Evolutionary conservation across 257 asterid species (phyloP).

Genomic region (Verbascum thapsus): DNA sequence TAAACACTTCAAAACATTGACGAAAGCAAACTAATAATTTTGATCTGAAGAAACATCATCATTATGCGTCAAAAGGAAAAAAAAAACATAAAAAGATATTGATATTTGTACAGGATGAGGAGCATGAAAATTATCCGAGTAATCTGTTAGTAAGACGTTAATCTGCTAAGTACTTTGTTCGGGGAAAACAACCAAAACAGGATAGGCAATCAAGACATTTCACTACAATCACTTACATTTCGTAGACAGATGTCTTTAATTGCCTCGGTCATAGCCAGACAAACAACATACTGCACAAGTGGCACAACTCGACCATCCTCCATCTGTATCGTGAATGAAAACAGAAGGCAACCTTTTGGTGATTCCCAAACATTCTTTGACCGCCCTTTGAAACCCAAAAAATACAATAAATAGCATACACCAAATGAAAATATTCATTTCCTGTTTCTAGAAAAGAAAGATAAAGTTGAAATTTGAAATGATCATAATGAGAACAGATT

Average conservation of each 20-base stretch:
- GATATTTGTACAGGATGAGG: constrained; percentile 2
- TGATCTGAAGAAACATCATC: constrained; percentile 1
- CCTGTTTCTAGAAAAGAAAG: too few species aligned
- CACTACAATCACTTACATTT: constrained; percentile 50
- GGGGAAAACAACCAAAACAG: constrained; percentile 6
- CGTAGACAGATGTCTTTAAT: constrained; percentile 67
- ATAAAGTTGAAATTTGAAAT: neutral
- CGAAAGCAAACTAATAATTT: neutral
- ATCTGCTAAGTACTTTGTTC: constrained; percentile 7
- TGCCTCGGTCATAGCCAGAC: constrained; percentile 90
- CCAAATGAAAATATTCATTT: neutral
- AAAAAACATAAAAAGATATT: neutral
- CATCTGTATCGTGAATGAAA: constrained; percentile 89
- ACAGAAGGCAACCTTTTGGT: constrained; percentile 92
- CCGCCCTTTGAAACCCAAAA: constrained; percentile 58
- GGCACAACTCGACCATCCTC: constrained; percentile 93
- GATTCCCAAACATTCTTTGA: constrained; percentile 90
- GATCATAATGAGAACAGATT: constrained; percentile 13
- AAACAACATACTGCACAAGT: constrained; percentile 79
- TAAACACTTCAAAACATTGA: constrained; percentile 1
- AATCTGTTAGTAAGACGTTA: neutral
- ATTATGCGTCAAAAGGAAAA: neutral
- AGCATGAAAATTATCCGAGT: neutral
- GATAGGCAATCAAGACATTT: constrained; percentile 4
- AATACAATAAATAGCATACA: constrained; percentile 6